Evolutionary conservation across 768 basidiomycete genomes (phyloP).

Genomic region (Russula olivacea): DNA sequence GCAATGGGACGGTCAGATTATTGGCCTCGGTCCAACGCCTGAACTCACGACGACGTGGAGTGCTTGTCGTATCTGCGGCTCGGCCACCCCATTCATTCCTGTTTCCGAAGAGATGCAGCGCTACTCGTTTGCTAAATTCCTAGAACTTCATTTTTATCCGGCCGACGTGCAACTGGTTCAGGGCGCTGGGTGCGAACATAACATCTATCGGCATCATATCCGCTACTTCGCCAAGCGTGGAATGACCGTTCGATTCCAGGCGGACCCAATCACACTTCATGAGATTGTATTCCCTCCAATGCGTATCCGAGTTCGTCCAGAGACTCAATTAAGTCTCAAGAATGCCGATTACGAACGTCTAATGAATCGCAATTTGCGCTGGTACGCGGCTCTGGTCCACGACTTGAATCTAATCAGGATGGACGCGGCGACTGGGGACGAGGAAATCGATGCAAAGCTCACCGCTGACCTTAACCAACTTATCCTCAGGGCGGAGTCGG

Average conservation of each 20-base stretch:
- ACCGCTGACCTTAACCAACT: slow-evolving; percentile 58
- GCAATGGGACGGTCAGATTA: slow-evolving; percentile 78
- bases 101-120: slow-evolving; percentile 88
- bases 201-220: slow-evolving; percentile 88
- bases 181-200: slow-evolving; percentile 88
- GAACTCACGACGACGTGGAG: slow-evolving; percentile 90
- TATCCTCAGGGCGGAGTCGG: slow-evolving; percentile 66
- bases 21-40: slow-evolving; percentile 52
- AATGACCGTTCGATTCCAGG: slow-evolving; percentile 83
- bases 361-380: slow-evolving; percentile 60
- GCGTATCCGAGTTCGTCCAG: slow-evolving; percentile 77
- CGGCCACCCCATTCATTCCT: slow-evolving; percentile 79
- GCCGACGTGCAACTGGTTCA: slow-evolving; percentile 78
- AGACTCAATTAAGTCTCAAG: slow-evolving; percentile 83
- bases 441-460: slow-evolving; percentile 59
- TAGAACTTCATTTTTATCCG: slow-evolving; percentile 95
- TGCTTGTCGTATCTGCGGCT: slow-evolving; percentile 71
- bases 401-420: slow-evolving; percentile 72
- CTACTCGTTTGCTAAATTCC: slow-evolving; percentile 93
- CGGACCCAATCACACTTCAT: slow-evolving; percentile 74
- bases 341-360: slow-evolving; percentile 84
- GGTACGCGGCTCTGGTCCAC: slow-evolving; percentile 72
- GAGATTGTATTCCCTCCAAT: slow-evolving; percentile 89
- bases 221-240: slow-evolving; percentile 83
- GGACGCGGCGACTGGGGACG: slow-evolving; percentile 75